phyloP scores from a whole-genome alignment of 805 yeast genomes.

The Saccharomycopsis babjevae region DNA sequence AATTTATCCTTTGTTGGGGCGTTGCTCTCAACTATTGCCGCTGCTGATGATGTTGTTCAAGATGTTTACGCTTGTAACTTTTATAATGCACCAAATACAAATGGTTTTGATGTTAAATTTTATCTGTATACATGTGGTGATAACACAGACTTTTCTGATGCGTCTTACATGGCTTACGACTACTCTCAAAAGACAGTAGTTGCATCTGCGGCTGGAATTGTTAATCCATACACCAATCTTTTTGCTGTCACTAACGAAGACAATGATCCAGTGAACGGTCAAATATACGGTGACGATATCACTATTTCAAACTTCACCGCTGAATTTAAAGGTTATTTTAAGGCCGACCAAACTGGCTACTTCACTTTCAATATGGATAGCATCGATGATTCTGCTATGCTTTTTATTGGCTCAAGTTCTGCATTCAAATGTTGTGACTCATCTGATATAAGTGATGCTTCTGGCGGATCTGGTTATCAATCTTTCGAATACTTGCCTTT shows the following conservation, averaged over 20 bases:
- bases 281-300: background rate
- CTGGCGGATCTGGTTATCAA: background rate
- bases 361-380: slow-evolving; percentile 22
- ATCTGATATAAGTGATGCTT: background rate
- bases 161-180: background rate
- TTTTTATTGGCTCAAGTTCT: slow-evolving; percentile 25
- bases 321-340: slow-evolving; percentile 24
- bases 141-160: background rate
- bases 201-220: background rate
- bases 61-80: background rate
- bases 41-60: background rate
- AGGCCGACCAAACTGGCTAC: slow-evolving; percentile 25
- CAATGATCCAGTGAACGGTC: background rate
- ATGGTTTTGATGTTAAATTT: background rate
- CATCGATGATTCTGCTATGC: slow-evolving; percentile 28
- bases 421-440: slow-evolving; percentile 28
- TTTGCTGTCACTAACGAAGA: background rate
- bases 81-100: background rate
- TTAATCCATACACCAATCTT: background rate
- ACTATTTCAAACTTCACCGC: slow-evolving; percentile 21
- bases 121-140: background rate
- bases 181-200: background rate
- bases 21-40: background rate
- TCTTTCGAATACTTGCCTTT: background rate
- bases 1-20: background rate